Base-by-base conservation (phyloP, 176 grass and related monocot species). In the Eleusine indica region DNA sequence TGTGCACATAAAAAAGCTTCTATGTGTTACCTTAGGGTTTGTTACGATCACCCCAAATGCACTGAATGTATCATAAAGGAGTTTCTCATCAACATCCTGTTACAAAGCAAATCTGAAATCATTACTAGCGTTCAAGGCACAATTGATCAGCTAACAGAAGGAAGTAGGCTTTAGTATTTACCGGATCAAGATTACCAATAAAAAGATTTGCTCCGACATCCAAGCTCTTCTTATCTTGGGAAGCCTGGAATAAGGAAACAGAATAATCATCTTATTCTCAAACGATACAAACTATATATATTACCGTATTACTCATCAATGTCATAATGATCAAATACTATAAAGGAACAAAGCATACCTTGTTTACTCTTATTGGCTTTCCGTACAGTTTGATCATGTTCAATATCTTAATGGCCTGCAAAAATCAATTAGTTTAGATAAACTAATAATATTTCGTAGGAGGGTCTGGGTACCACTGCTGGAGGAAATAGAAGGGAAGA, bases 321-420 rank as follows among this genome's bases (percentile, higher is more conserved):
- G 64, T 49, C 35, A 78, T 7, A 60, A 41, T 66, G 47, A 73
- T 70, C 58, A 82, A 28, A 48, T 72, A 65, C 29, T 22, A 15
- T 0, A 60, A 51, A 16, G 13, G 4, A 74, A 57, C 11, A 47
- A 68, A 78, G 74, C 49, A 73, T 63, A 78, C 97, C 91, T 99
- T 99, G 71, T 99, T 99, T 67, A 99, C 97, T 74, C 97, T 91
- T 87, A 99, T 94, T 70, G 97, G 97, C 38, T 99, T 99, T 77
- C 97, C 97, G n/a, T 99, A 99, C 29, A 99, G 90, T 82, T 99
- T 99, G 71, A 99, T 95, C 97, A 99, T 99, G 86, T 99, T 99
- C 86, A 99, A 92, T 86, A 96, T 96, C 70, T 99, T 99, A 86
- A 99, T 99, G 74, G 97, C 93, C 97, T 96, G 71, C 44, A 80